Evolutionary conservation across 495 filamentous ascomycete genomes (phyloP), one percentile per base, ranked within the genome.

Genomic region (Penicillium psychrofluorescens): DNA sequence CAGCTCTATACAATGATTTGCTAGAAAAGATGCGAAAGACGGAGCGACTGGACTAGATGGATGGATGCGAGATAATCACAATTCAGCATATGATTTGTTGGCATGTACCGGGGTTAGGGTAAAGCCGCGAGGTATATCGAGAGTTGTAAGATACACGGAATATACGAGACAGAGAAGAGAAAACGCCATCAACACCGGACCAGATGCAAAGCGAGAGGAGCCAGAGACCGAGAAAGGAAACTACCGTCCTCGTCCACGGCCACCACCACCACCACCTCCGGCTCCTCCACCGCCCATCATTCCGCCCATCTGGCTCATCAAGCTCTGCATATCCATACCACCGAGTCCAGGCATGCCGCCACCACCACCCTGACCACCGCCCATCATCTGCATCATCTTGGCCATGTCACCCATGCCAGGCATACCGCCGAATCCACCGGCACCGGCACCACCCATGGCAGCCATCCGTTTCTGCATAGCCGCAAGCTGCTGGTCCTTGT

Each of bases 381-480:
- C 65, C 46, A 78, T 52, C 67, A 89, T 90, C 68, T 88, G 87
- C 81, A 91, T 91, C 70, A 94, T 76, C 53, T 80, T 82, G 31
- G 76, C 76, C 80, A 94, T 86, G 51, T 88, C 86, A 14, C 82
- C 81, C 79, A 87, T 68, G 22, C 64, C 59, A 22, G 48, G 50
- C 59, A 62, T 58, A 30, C 64, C 67, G 9, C 64, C 62, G 57
- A 68, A 61, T 6, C 76, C 77, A 14, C 62, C 64, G 43, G 46
- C 46, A 36, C 74, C 79, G 14, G 64, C 67, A 35, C 85, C 86
- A 13, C 92, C 92, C 86, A 97, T 94, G 53, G 85, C 86, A 53
- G 88, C 84, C 72, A 98, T 74, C 11, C 89, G 75, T 65, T 92
- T 94, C 70, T 98, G 92, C 91, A 96, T 95, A 14, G 92, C 94